These are phyloP conservation scores for maize (Zea mays) DNA, from an alignment of 176 grass and related monocot species.

Conservation along the genomic window DNA sequence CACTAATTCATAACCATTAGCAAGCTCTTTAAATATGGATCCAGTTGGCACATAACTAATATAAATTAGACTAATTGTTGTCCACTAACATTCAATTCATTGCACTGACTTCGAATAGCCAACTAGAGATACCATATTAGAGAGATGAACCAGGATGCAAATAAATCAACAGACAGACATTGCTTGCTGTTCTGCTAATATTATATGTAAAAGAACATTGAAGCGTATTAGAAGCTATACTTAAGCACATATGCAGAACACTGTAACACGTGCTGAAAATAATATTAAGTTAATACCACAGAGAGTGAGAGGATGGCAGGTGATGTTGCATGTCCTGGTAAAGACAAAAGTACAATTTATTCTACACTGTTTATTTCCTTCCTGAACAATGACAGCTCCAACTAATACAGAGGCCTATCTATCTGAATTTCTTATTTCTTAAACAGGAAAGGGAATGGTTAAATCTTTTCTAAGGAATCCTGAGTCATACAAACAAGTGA, in stretches of 20 bases:
- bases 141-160: constrained; percentile 1
- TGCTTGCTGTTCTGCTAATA: not conserved
- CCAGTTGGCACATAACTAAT: not conserved
- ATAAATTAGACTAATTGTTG: not conserved
- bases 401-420: not conserved
- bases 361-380: not conserved
- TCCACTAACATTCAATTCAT: not conserved
- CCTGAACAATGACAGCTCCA: not conserved
- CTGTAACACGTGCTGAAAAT: not conserved
- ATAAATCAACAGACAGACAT: not conserved
- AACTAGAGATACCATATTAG: constrained; percentile 9
- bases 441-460: not conserved
- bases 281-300: not conserved
- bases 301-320: not conserved
- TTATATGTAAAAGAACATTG: not conserved
- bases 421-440: not conserved
- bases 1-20: not conserved
- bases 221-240: not conserved
- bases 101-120: not conserved
- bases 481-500: not conserved
- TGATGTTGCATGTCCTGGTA: not conserved
- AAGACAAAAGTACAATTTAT: not conserved
- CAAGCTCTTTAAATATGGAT: not conserved
- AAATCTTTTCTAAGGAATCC: not conserved
- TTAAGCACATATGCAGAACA: not conserved